phyloP scores from a whole-genome alignment of 2,329 filamentous ascomycete species.

The Penicillium sp. region DNA sequence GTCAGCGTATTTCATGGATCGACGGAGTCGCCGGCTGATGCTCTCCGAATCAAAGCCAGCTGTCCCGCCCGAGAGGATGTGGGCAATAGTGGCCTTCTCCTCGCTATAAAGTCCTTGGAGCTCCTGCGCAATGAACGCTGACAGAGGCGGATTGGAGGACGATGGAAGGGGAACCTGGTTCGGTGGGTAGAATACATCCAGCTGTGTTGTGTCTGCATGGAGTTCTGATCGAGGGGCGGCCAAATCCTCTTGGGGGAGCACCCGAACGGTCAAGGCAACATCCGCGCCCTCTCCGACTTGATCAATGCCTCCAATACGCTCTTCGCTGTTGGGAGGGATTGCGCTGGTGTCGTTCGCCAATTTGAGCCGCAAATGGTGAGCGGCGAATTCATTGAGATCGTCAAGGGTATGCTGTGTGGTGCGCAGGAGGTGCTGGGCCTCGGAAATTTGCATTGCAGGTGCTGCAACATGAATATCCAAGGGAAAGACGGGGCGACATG shows the following conservation, averaged over 20 bases:
- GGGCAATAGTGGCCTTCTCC: conserved; percentile 82
- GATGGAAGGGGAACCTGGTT: conserved; percentile 67
- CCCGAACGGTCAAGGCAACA: conserved; percentile 68
- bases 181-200: conserved; percentile 76
- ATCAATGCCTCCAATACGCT: conserved; percentile 8
- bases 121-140: conserved; percentile 75
- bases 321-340: conserved; percentile 7
- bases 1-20: conserved; percentile 86
- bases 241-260: conserved; percentile 56
- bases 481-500: conserved; percentile 85
- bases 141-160: conserved; percentile 71
- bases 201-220: conserved; percentile 66
- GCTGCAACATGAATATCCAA: conserved; percentile 78
- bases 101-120: conserved; percentile 79
- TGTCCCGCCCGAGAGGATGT: conserved; percentile 63
- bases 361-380: conserved; percentile 76
- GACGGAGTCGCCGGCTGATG: conserved; percentile 69
- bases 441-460: conserved; percentile 62
- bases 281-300: conserved; percentile 32
- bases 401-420: conserved; percentile 86
- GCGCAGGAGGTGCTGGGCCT: conserved; percentile 72
- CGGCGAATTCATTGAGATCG: conserved; percentile 80
- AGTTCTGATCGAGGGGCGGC: conserved; percentile 62
- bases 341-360: conserved; percentile 46
- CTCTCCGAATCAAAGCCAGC: conserved; percentile 48